Evolutionary conservation across 140 eudicot genomes (phyloP), one percentile per base, ranked within the genome.

Genomic region (Ambrosia hybrid): DNA sequence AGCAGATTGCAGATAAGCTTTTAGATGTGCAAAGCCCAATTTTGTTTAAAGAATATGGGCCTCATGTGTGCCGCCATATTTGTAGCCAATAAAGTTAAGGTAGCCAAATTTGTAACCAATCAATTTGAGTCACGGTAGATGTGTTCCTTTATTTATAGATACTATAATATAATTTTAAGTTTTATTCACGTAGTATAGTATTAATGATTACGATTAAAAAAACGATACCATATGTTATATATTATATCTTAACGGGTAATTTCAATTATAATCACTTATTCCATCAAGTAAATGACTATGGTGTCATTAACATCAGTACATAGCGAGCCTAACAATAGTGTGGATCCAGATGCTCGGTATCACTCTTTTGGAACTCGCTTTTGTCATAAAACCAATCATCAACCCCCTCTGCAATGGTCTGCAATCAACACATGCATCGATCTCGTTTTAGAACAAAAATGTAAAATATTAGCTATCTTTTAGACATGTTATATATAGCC

Each of bases 381-480:
- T 53, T 71, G 17, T 80, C 82, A 45, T 57, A 68, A 60, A 21
- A 83, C 85, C 88, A 83, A 14, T 83, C 88, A 37, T 74, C 83
- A 51, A 83, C 77, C 1, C 68, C 83, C 38, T 80, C 77, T 41
- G 78, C 75, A 2, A 83, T 72, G 11, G 80, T 73, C 85, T 83
- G 75, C 65, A 69, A 41, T 53, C 2, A 5, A 53, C 57, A 46
- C 17, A 12, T 21, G 30, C 30, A 21, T 21, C 30, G 30, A 21
- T 68, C 62, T 60, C 46, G 15, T 43, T 30, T 76, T 61, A 39
- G 55, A 14, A 8, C 30, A 62, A 64, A 57, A 46, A 48, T 3
- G 9, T 0, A 9, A 57, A 62, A 33, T 51, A 9, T 43, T 21
- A 7, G 8, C 9, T 10, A 59, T 36, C 10, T 12, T 5, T 51